Percentiles rank a stretch among this genome's conserved stretches.
phyloP scores from a whole-genome alignment of 2,329 filamentous ascomycete species.

The Zymoseptoria tritici region DNA sequence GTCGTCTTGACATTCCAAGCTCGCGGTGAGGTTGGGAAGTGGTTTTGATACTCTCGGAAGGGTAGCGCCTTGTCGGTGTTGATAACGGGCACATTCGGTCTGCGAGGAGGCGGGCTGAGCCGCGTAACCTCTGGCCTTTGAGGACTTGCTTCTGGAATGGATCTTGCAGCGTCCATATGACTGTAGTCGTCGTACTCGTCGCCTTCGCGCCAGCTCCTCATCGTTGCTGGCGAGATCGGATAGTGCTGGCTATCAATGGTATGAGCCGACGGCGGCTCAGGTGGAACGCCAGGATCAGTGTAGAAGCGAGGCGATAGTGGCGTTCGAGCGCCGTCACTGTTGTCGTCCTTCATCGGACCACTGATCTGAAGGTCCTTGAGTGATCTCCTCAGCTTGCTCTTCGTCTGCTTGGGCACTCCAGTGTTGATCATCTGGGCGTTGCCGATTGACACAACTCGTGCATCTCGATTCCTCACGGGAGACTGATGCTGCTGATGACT shows the following conservation, averaged over 20 bases:
- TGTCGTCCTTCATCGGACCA: constrained; percentile 41
- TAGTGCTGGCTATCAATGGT: constrained; percentile 25
- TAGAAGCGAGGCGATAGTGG: constrained; percentile 52
- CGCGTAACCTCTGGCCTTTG: neutral
- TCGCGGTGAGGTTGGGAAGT: constrained; percentile 8
- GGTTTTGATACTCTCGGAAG: constrained; percentile 10
- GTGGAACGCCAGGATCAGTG: constrained; percentile 45
- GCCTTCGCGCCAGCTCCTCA: neutral
- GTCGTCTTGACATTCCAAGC: constrained; percentile 36
- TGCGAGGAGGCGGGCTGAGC: neutral
- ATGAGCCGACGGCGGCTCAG: constrained; percentile 39
- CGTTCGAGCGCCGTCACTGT: constrained; percentile 42
- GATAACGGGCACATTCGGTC: constrained; percentile 4
- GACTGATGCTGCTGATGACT: neutral
- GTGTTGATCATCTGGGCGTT: constrained; percentile 29
- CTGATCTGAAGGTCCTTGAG: constrained; percentile 53
- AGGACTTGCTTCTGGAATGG: neutral
- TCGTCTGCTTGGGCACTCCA: neutral
- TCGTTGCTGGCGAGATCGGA: constrained; percentile 28
- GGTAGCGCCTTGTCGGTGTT: neutral
- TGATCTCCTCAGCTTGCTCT: constrained; percentile 27
- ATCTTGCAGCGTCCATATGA: neutral
- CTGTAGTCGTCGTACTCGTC: neutral
- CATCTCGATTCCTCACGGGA: constrained; percentile 13
- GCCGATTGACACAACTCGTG: constrained; percentile 32